Conservation (phyloP, 108 stramenopile species). For the Nitzschia putrida region DNA sequence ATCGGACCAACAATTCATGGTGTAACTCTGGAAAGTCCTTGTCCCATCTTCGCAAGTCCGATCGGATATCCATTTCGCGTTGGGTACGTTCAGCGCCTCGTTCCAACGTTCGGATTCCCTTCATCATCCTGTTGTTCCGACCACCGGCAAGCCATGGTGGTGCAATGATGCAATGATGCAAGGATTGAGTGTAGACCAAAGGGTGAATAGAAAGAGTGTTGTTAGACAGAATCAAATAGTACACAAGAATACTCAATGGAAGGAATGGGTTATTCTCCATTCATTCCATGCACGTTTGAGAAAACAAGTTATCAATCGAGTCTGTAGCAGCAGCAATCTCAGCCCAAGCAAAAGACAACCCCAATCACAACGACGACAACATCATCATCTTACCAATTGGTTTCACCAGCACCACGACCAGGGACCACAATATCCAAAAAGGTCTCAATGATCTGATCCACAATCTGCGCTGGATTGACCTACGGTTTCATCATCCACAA, state of each 20-base stretch:
- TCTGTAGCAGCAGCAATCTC: neutral
- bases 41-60: slow-evolving; percentile 75
- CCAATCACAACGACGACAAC: too few relatives aligned
- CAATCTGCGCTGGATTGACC: slow-evolving; percentile 73
- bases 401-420: slow-evolving; percentile 76
- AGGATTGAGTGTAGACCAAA: neutral
- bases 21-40: slow-evolving; percentile 74
- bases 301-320: too few relatives aligned
- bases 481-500: slow-evolving; percentile 7
- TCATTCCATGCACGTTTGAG: too few relatives aligned
- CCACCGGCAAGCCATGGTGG: neutral
- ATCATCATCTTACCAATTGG: slow-evolving; percentile 39
- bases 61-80: slow-evolving; percentile 73
- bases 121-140: slow-evolving; percentile 39
- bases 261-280: too few relatives aligned
- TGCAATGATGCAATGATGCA: neutral
- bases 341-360: neutral
- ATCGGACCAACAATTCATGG: slow-evolving; percentile 83
- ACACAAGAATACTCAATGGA: too few relatives aligned
- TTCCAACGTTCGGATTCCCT: slow-evolving; percentile 45
- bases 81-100: slow-evolving; percentile 46
- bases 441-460: slow-evolving; percentile 64
- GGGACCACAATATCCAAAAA: slow-evolving; percentile 68
- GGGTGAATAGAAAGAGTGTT: neutral
- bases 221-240: too few relatives aligned